Evolutionary conservation across 192 early-diverging fungal genomes (phyloP).

Genomic region (Gryganskiella cystojenkinii): DNA sequence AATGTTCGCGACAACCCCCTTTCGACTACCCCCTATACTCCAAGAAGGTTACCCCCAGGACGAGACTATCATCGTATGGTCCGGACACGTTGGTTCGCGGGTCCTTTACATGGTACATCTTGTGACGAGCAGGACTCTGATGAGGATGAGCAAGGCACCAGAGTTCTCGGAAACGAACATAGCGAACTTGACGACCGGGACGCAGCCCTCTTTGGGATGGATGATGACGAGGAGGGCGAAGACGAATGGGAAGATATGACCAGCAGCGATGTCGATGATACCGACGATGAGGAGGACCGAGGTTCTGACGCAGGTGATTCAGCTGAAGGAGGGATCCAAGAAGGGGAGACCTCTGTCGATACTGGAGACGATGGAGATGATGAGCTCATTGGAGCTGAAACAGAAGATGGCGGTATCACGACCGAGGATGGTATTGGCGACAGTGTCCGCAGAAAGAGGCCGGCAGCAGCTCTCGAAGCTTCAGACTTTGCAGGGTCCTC

Average conservation of each 20-base stretch:
- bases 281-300: slow-evolving; percentile 6
- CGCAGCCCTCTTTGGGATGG: slow-evolving; percentile 39
- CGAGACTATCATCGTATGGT: slow-evolving; percentile 25
- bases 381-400: slow-evolving; percentile 25
- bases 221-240: slow-evolving; percentile 42
- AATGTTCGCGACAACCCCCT: slow-evolving; percentile 35
- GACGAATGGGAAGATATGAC: slow-evolving; percentile 39
- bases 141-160: slow-evolving; percentile 27
- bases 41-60: slow-evolving; percentile 18
- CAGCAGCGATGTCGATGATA: slow-evolving; percentile 2
- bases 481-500: slow-evolving; percentile 22
- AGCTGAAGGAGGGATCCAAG: not conserved
- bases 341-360: slow-evolving; percentile 20
- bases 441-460: not conserved
- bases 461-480: not conserved
- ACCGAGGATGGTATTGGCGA: slow-evolving; percentile 20
- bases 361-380: slow-evolving; percentile 43
- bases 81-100: slow-evolving; percentile 30
- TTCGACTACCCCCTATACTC: slow-evolving; percentile 17
- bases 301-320: too few relatives aligned
- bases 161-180: slow-evolving; percentile 4
- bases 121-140: slow-evolving; percentile 34
- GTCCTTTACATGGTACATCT: slow-evolving; percentile 21
- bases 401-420: slow-evolving; percentile 39
- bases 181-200: slow-evolving; percentile 33